A percentile compares a stretch with the other conserved stretches of the same genome.
Conservation (phyloP, 176 grass and related monocot species). For the Leersia perrieri region DNA sequence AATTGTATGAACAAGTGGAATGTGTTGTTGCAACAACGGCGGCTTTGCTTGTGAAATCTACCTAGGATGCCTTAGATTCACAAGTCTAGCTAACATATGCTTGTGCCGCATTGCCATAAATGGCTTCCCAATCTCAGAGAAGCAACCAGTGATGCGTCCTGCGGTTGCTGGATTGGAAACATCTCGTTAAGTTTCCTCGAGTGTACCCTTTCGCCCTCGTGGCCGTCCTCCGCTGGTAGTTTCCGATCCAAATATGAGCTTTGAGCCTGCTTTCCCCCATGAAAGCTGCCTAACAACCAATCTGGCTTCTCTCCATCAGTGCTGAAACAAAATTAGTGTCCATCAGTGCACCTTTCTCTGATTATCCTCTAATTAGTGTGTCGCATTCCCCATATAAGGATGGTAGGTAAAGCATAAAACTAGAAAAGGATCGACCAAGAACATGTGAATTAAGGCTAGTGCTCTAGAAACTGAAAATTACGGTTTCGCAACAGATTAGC, state of each 20-base stretch:
- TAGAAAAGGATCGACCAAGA: background rate
- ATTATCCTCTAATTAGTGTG: background rate
- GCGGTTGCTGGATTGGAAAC: slow-evolving; percentile 16
- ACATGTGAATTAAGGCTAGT: background rate
- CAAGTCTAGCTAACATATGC: background rate
- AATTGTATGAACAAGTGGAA: background rate
- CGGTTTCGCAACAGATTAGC: background rate
- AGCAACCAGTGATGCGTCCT: background rate
- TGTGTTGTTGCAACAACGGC: background rate
- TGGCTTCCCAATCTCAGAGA: background rate
- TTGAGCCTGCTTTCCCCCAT: background rate
- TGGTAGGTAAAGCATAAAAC: background rate
- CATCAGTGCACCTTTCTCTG: background rate
- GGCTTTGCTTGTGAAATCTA: background rate
- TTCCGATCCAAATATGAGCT: slow-evolving; percentile 27
- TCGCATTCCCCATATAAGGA: background rate
- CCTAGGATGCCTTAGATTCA: background rate
- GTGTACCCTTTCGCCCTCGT: background rate
- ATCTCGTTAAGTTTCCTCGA: slow-evolving; percentile 27
- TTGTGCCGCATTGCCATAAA: background rate
- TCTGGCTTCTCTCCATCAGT: background rate
- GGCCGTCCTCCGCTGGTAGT: slow-evolving; percentile 11
- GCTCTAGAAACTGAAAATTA: background rate
- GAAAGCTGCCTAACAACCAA: background rate
- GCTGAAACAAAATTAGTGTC: background rate